phyloP scores from a whole-genome alignment of 129 eudicot species.

The Pittosporum tobira region DNA sequence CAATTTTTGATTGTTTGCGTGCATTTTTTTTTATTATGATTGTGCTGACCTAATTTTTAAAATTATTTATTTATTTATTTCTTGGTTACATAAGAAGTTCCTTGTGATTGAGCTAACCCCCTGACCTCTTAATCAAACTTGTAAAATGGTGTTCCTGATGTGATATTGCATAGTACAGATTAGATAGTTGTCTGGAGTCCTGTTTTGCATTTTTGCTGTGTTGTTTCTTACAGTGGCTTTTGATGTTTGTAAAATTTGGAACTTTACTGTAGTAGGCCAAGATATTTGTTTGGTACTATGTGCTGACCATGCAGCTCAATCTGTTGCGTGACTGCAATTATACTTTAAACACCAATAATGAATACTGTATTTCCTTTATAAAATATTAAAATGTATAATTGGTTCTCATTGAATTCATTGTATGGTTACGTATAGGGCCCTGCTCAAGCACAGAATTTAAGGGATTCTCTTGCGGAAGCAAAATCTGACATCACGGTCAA shows the following conservation, averaged over 20 bases:
- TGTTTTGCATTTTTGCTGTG: background rate
- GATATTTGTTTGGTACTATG: background rate
- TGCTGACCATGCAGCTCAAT: background rate
- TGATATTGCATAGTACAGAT: too few species aligned
- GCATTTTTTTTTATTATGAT: too few species aligned
- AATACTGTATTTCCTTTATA: too few species aligned
- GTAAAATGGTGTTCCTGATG: background rate
- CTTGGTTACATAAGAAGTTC: too few species aligned
- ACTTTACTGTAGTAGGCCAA: background rate
- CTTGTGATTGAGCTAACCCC: too few species aligned
- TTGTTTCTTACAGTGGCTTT: background rate
- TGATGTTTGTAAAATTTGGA: background rate
- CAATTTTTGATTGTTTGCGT: too few species aligned
- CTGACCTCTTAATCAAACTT: too few species aligned
- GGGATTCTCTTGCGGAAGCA: constrained; percentile 83
- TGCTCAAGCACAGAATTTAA: constrained; percentile 94
- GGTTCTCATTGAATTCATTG: background rate
- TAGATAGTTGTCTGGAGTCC: background rate
- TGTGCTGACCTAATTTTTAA: too few species aligned
- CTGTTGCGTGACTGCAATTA: background rate
- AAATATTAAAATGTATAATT: background rate
- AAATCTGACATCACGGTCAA: constrained; percentile 83
- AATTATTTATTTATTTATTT: too few species aligned
- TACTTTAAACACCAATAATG: too few species aligned
- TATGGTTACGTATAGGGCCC: constrained; percentile 51